Evolutionary conservation across 2,329 filamentous ascomycete genomes (phyloP).

Genomic region (Stagonosporopsis vannaccii): DNA sequence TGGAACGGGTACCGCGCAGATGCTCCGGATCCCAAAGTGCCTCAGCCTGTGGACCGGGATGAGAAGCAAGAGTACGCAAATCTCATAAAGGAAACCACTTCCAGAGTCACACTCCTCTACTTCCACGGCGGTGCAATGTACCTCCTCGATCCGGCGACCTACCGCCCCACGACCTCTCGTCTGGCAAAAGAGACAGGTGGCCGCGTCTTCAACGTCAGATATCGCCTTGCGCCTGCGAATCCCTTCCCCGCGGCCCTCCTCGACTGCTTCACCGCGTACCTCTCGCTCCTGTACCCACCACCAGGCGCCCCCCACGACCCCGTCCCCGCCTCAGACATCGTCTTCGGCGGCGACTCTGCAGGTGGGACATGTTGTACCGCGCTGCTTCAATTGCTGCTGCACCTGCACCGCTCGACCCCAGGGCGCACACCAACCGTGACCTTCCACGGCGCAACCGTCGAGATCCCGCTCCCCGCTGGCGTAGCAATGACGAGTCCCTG

Average conservation of each 20-base stretch:
- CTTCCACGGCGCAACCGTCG: slow-evolving; percentile 67
- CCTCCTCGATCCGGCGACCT: slow-evolving; percentile 73
- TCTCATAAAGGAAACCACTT: slow-evolving; percentile 72
- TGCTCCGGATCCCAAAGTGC: slow-evolving; percentile 57
- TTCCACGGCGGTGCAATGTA: slow-evolving; percentile 80
- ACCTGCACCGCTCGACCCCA: slow-evolving; percentile 59
- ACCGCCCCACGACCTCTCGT: slow-evolving; percentile 65
- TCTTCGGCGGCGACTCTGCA: slow-evolving; percentile 77
- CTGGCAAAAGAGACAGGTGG: slow-evolving; percentile 73
- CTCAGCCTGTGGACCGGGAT: slow-evolving; percentile 60
- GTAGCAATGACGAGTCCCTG: slow-evolving; percentile 71
- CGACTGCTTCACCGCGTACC: slow-evolving; percentile 75
- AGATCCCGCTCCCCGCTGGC: slow-evolving; percentile 72
- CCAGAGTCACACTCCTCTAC: slow-evolving; percentile 71
- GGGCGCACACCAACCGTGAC: slow-evolving; percentile 56
- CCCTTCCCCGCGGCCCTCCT: slow-evolving; percentile 78
- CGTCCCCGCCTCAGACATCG: slow-evolving; percentile 70
- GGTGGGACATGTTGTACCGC: slow-evolving; percentile 75
- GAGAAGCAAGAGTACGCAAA: slow-evolving; percentile 70
- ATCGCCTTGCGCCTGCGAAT: slow-evolving; percentile 76
- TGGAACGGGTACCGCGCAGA: slow-evolving; percentile 74
- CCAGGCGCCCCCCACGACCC: slow-evolving; percentile 70
- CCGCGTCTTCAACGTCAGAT: slow-evolving; percentile 74
- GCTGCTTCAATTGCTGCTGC: slow-evolving; percentile 72
- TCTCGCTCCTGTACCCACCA: slow-evolving; percentile 76